These are phyloP conservation scores for Takashimella tepidaria DNA, from an alignment of 1,284 basidiomycete species.

Conservation along the genomic window DNA sequence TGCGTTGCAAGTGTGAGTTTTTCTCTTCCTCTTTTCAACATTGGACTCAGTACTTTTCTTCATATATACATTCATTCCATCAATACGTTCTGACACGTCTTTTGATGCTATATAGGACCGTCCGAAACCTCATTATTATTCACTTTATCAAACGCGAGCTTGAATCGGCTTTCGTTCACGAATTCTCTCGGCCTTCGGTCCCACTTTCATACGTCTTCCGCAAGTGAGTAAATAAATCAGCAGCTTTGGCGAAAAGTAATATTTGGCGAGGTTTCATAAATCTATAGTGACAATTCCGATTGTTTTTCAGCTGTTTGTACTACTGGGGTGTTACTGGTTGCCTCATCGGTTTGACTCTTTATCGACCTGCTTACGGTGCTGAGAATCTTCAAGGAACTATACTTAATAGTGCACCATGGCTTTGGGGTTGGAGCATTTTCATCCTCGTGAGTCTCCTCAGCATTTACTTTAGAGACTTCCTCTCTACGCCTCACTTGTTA, in stretches of 20 bases:
- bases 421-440: conserved; percentile 61
- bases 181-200: conserved; percentile 94
- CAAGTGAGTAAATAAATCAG: conserved; percentile 61
- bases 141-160: conserved; percentile 92
- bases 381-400: conserved; percentile 62
- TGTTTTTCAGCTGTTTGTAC: conserved; percentile 64
- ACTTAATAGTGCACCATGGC: conserved; percentile 62
- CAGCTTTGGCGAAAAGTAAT: not conserved
- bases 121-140: conserved; percentile 69
- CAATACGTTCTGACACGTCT: conserved; percentile 1
- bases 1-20: conserved; percentile 33
- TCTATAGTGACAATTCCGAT: not conserved
- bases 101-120: conserved; percentile 54
- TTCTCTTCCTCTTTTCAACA: not conserved
- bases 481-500: no score
- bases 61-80: no score
- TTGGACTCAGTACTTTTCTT: no score
- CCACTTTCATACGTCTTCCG: conserved; percentile 81
- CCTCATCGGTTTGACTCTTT: conserved; percentile 70
- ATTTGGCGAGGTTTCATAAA: not conserved
- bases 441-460: conserved; percentile 79
- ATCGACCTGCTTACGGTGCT: conserved; percentile 62
- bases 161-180: conserved; percentile 89
- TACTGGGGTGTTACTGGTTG: conserved; percentile 82
- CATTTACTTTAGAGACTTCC: no score